Base-by-base conservation (phyloP, 2,329 filamentous ascomycete species). In the Ophiostoma angusticollis region DNA sequence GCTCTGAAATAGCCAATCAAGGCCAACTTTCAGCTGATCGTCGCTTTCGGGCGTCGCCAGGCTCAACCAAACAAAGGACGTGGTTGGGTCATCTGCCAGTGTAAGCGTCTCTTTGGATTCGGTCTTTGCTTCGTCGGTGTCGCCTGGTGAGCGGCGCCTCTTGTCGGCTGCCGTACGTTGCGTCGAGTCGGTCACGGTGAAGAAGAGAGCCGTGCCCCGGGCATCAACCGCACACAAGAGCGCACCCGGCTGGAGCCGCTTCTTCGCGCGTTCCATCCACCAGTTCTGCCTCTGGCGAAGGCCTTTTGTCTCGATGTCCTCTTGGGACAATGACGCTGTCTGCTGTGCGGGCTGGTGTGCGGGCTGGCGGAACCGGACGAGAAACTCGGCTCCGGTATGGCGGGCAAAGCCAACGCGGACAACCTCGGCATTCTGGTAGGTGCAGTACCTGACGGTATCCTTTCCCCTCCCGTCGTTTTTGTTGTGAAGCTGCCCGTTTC, bases 191-290 rank as follows among this genome's bases (percentile, higher is more conserved):
- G 55, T 50, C 18, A 70, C 63, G 1, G 56, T 56, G 33, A 59
- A 59, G 45, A 70, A 70, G 4, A 63, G 47, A 2, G 58, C 52
- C 21, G 52, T 54, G 2, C 57, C 59, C 9, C 50, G 51, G 2
- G 56, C 54, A 14, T 60, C 61, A 1, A 71, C 49, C 4, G 72
- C 46, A 40, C 68, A 74, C 1, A 74, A 58, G 3, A 76, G 55
- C 3, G 63, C 59, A 16, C 70, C 70, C 1, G 58, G 50, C 16
- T 64, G 59, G 4, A 76, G 55, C n/a, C 63, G 58, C 43, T 65
- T 69, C 12, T 65, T 70, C 12, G 59, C 63, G 4, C 59, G 53
- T 14, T 54, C 9, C 4, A 13, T 46, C 72, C 70, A 76, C 67
- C 67, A 74, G 0, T 65, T 58, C 33, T 53, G 51, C 29, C 69